Percentiles rank a stretch among this genome's conserved stretches.
These are phyloP conservation scores for Tricholoma furcatifolium DNA, from an alignment of 768 basidiomycete species.

Conservation along the genomic window DNA sequence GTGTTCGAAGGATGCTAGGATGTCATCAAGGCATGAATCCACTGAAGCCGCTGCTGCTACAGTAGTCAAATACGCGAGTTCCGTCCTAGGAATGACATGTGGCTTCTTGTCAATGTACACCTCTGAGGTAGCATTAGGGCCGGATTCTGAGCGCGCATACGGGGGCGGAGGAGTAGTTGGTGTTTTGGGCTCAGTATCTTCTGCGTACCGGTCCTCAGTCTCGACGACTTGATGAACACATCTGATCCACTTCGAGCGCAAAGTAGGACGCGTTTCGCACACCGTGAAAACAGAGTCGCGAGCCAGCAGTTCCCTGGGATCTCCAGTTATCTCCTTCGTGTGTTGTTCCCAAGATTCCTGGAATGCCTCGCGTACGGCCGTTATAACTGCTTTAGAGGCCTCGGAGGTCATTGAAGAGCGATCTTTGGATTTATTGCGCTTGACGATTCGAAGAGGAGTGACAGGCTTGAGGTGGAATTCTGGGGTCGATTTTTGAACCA, in stretches of 20 bases:
- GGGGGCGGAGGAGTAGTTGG: conserved; percentile 16
- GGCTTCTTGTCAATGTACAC: background rate
- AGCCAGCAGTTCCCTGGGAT: conserved; percentile 17
- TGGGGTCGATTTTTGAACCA: conserved; percentile 5
- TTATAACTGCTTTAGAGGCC: conserved; percentile 12
- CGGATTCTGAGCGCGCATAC: conserved; percentile 9
- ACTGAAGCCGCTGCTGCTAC: conserved; percentile 6
- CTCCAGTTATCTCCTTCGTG: conserved; percentile 4
- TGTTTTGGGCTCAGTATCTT: background rate
- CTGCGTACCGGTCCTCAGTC: conserved; percentile 11
- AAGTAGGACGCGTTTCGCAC: conserved; percentile 5
- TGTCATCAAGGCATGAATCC: conserved; percentile 17
- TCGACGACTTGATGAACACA: conserved; percentile 6
- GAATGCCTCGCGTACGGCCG: conserved; percentile 17
- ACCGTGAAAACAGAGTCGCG: conserved; percentile 18
- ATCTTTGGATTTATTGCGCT: conserved; percentile 6
- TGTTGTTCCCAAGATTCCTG: conserved; percentile 3
- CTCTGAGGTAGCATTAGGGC: background rate
- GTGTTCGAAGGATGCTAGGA: conserved; percentile 20
- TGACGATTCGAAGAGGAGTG: conserved; percentile 19
- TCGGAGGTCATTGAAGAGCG: conserved; percentile 7
- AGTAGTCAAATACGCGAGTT: conserved; percentile 7
- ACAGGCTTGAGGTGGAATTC: background rate
- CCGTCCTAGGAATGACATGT: conserved; percentile 7
- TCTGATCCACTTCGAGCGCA: background rate